Conservation (phyloP, 2,329 filamentous ascomycete genomes). For the Botryotinia convoluta region DNA sequence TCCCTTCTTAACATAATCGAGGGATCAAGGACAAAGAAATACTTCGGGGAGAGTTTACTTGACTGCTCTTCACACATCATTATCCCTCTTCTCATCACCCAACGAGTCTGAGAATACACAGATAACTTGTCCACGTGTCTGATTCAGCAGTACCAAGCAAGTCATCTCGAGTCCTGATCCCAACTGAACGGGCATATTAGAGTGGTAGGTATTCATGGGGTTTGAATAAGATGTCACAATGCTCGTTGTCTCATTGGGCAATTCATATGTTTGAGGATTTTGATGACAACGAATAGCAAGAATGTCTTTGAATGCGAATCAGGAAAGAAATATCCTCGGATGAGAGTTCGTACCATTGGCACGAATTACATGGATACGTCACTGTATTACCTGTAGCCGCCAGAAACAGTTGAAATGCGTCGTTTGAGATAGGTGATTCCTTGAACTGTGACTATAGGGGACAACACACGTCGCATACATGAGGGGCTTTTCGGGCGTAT, state of each 20-base stretch:
- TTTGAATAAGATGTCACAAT: neutral
- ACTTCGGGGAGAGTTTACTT: neutral
- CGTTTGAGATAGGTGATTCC: too few relatives aligned
- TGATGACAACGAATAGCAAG: neutral
- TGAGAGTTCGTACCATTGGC: neutral
- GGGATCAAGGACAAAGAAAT: neutral
- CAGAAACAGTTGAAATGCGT: too few relatives aligned
- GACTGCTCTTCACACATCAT: neutral
- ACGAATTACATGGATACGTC: neutral
- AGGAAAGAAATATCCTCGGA: neutral
- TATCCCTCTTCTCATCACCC: neutral
- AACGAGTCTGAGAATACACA: neutral
- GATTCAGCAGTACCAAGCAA: neutral
- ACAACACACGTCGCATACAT: too few relatives aligned
- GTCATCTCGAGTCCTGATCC: neutral
- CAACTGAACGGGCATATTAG: neutral
- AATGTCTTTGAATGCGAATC: neutral
- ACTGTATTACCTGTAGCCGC: neutral
- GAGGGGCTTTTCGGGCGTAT: too few relatives aligned
- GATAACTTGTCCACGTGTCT: neutral
- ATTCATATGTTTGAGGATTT: too few relatives aligned
- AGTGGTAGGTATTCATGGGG: too few relatives aligned
- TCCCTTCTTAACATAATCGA: neutral
- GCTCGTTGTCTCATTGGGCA: neutral
- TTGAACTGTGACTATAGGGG: too few relatives aligned